A percentile compares a stretch with the other conserved stretches of the same genome.
phyloP scores from a whole-genome alignment of 1,139 yeast genomes.

The Geotrichum candidum region DNA sequence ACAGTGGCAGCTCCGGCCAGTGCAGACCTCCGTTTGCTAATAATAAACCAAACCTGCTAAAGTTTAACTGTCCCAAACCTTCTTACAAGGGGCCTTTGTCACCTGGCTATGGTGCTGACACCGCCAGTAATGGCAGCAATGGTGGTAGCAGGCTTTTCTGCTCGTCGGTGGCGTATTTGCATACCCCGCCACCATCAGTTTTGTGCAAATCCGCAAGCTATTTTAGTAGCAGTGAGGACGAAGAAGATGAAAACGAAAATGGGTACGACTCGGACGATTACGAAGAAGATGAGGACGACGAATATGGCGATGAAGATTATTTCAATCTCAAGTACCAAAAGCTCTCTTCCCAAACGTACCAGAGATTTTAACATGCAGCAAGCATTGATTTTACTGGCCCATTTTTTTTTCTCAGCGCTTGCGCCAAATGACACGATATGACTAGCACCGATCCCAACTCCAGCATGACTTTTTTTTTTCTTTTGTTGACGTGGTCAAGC shows the following conservation, averaged over 20 bases:
- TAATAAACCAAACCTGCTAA: not conserved
- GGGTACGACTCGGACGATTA: constrained; percentile 1
- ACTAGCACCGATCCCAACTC: not conserved
- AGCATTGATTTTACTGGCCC: not conserved
- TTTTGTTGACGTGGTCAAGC: not conserved
- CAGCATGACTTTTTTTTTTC: not conserved
- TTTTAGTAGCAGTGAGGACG: not conserved
- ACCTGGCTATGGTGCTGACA: not conserved
- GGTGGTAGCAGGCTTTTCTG: not conserved
- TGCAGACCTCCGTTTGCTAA: not conserved
- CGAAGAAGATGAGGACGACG: not conserved
- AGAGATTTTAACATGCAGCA: not conserved
- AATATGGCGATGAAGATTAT: not conserved
- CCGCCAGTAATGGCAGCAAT: not conserved
- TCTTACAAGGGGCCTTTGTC: not conserved
- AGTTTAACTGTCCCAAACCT: constrained; percentile 6
- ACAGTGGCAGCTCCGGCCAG: not conserved
- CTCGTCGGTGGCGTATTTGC: constrained; percentile 3
- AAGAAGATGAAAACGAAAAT: not conserved
- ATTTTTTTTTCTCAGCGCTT: not conserved
- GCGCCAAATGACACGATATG: not conserved
- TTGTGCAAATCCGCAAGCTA: not conserved
- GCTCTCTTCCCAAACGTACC: not conserved
- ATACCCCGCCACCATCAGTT: constrained; percentile 7
- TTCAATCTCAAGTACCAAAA: not conserved